Evolutionary conservation across 2,329 filamentous ascomycete genomes (phyloP).

Genomic region (Cercospora zeina): DNA sequence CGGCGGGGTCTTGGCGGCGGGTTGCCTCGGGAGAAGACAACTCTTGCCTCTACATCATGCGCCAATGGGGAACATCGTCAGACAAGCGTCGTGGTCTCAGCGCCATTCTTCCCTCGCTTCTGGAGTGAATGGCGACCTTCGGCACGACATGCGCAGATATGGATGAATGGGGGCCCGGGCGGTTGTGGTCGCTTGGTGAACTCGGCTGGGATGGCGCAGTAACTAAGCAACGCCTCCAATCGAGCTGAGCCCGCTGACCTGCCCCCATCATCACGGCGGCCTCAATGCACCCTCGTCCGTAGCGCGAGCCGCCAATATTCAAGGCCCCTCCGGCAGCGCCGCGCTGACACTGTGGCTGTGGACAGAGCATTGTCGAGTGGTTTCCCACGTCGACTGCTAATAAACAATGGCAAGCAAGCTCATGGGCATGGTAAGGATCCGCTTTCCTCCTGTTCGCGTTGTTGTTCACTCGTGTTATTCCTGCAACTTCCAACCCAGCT

Average conservation of each 20-base stretch:
- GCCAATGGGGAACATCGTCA: neutral
- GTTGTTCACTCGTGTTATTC: neutral
- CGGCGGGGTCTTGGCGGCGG: neutral
- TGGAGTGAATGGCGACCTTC: neutral
- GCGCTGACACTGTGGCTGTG: neutral
- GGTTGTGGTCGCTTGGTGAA: neutral
- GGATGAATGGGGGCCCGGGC: neutral
- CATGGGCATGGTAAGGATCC: neutral
- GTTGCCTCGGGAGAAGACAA: neutral
- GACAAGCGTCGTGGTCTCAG: neutral
- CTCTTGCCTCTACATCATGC: neutral
- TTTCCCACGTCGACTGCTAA: too few relatives aligned
- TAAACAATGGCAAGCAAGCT: neutral
- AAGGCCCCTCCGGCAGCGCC: neutral
- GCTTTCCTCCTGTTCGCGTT: neutral
- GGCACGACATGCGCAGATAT: neutral
- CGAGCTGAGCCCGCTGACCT: slow-evolving; percentile 2
- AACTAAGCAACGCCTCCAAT: neutral
- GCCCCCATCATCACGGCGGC: neutral
- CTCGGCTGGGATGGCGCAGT: neutral
- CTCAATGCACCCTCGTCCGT: neutral
- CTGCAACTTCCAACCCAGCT: neutral
- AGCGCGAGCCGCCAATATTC: slow-evolving; percentile 1
- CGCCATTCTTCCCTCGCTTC: neutral
- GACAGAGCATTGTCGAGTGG: too few relatives aligned